These are phyloP conservation scores for Saccharomycopsis hybrid DNA, from an alignment of 1,139 yeast genomes.

Conservation along the genomic window DNA sequence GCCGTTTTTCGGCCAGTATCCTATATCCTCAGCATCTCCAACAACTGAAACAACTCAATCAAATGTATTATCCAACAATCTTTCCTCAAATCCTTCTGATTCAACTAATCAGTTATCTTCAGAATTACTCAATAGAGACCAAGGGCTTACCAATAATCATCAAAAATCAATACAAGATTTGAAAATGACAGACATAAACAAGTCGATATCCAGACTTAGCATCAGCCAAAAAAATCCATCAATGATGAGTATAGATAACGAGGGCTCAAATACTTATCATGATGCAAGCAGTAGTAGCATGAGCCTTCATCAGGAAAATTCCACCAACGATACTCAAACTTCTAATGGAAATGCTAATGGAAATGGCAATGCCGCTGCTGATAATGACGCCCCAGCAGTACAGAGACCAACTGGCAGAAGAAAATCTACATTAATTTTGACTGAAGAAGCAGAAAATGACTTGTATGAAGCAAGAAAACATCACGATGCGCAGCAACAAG, in stretches of 20 bases:
- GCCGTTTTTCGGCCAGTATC: neutral
- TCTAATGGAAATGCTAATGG: conserved; percentile 1
- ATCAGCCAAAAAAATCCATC: conserved; percentile 13
- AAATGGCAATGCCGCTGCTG: neutral
- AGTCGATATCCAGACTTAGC: conserved; percentile 13
- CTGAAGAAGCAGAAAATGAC: conserved; percentile 36
- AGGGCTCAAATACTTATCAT: neutral
- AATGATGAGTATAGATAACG: conserved; percentile 20
- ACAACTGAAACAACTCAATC: conserved; percentile 4
- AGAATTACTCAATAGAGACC: neutral
- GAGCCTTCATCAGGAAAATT: neutral
- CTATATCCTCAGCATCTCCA: neutral
- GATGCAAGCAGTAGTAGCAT: neutral
- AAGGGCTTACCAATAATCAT: neutral
- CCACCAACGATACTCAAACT: neutral
- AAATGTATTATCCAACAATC: neutral
- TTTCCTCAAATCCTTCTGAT: neutral
- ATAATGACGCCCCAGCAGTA: conserved; percentile 13
- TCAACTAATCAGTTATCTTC: neutral
- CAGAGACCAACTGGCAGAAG: conserved; percentile 26
- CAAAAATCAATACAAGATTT: conserved; percentile 9
- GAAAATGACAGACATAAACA: conserved; percentile 13
- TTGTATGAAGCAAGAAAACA: conserved; percentile 32
- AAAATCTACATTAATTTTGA: conserved; percentile 33
- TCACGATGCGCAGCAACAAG: conserved; percentile 3